Percentiles rank a stretch among this genome's conserved stretches.
Conservation (phyloP, 306 rosid species). For the Ormosia emarginata region DNA sequence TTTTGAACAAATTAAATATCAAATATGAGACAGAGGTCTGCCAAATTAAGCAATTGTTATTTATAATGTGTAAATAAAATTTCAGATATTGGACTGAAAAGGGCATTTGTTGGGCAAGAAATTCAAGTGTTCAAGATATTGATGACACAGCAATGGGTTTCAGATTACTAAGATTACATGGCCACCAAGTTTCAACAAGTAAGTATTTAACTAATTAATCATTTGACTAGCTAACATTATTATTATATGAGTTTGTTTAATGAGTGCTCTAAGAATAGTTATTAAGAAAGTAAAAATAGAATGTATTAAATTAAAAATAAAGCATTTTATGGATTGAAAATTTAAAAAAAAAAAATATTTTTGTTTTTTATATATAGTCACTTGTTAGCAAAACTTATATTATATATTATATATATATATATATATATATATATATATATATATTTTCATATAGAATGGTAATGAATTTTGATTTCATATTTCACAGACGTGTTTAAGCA, state of each 20-base stretch:
- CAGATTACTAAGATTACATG: slow-evolving; percentile 69
- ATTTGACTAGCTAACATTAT: background rate
- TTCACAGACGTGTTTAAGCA: slow-evolving; percentile 69
- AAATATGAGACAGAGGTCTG: background rate
- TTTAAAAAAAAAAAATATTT: no score
- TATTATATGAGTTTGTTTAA: no score
- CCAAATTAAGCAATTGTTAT: background rate
- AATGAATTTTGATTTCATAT: background rate
- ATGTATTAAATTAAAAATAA: no score
- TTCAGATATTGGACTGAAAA: slow-evolving; percentile 75
- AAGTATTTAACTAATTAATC: background rate
- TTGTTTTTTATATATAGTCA: no score
- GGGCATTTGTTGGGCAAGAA: slow-evolving; percentile 88
- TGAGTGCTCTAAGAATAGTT: no score
- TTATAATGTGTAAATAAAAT: background rate
- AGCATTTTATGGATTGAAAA: no score
- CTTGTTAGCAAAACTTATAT: no score
- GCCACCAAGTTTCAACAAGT: slow-evolving; percentile 70
- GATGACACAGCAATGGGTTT: slow-evolving; percentile 97
- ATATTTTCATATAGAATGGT: background rate
- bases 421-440: no score
- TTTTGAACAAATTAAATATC: background rate
- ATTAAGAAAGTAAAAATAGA: no score
- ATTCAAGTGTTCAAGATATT: slow-evolving; percentile 66
- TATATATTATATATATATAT: no score